Evolutionary conservation across 2,329 filamentous ascomycete genomes (phyloP).

Genomic region (Gremmenia infestans): DNA sequence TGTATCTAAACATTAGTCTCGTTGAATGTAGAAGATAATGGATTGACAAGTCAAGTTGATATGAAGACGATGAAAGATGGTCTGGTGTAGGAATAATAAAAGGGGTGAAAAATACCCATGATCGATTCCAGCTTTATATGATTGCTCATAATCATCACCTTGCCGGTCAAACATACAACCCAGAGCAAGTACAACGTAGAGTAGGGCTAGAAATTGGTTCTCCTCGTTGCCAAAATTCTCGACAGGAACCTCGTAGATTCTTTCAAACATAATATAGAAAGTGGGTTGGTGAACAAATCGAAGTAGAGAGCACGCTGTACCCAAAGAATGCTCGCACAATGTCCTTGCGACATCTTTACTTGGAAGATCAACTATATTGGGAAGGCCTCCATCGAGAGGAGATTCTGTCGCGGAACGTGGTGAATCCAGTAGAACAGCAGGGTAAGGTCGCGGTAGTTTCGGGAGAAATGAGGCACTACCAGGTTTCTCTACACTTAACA

Average conservation of each 20-base stretch:
- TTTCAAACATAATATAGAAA: conserved; percentile 73
- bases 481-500: conserved; percentile 57
- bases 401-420: conserved; percentile 28
- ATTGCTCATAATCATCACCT: conserved; percentile 41
- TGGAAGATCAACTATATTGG: conserved; percentile 59
- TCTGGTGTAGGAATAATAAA: neutral
- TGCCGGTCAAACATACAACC: conserved; percentile 68
- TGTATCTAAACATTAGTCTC: conserved; percentile 32
- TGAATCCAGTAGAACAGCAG: conserved; percentile 39
- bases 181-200: conserved; percentile 66
- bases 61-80: neutral
- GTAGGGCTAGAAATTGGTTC: conserved; percentile 61
- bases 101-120: conserved; percentile 47
- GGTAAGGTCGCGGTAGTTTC: conserved; percentile 53
- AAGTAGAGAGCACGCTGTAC: conserved; percentile 52
- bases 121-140: conserved; percentile 48
- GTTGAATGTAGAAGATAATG: conserved; percentile 5
- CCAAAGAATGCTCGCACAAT: conserved; percentile 51
- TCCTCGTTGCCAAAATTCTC: conserved; percentile 61
- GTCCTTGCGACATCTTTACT: conserved; percentile 50
- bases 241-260: conserved; percentile 65
- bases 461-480: conserved; percentile 54
- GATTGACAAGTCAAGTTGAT: neutral
- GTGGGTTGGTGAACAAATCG: conserved; percentile 76
- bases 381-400: conserved; percentile 27